Evolutionary conservation across 805 yeast genomes (phyloP).

Genomic region (Candida andamanensis): DNA sequence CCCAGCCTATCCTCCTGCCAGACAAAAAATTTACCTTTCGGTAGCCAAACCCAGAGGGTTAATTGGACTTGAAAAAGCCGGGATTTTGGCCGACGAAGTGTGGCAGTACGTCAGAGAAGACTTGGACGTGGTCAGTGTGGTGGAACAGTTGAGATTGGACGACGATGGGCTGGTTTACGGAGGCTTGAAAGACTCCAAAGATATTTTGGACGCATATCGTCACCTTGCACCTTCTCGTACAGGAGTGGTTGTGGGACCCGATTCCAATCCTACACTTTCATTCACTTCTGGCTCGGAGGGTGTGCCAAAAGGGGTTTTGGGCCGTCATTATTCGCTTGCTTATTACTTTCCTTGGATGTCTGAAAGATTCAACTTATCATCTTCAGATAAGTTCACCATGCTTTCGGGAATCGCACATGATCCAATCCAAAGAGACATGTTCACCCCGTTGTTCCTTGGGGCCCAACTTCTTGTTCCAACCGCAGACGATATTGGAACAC

Average conservation of each 20-base stretch:
- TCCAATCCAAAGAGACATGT: slow-evolving; percentile 98
- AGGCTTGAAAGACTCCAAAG: slow-evolving; percentile 40
- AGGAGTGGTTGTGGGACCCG: slow-evolving; percentile 95
- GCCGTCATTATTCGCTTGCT: slow-evolving; percentile 94
- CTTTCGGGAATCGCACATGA: slow-evolving; percentile 98
- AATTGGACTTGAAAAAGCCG: slow-evolving; percentile 88
- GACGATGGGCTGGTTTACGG: slow-evolving; percentile 72
- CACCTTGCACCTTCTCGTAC: slow-evolving; percentile 54
- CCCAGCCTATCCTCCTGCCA: slow-evolving; percentile 98
- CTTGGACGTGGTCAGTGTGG: slow-evolving; percentile 62
- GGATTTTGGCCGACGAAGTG: slow-evolving; percentile 70
- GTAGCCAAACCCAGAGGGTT: slow-evolving; percentile 93
- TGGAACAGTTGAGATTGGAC: slow-evolving; percentile 72
- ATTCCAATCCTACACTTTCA: slow-evolving; percentile 91
- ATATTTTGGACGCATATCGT: slow-evolving; percentile 46
- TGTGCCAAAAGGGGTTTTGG: slow-evolving; percentile 96
- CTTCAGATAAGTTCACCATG: slow-evolving; percentile 90
- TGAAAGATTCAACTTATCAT: slow-evolving; percentile 68
- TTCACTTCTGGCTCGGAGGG: slow-evolving; percentile 99
- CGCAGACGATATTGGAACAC: slow-evolving; percentile 96
- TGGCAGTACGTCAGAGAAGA: slow-evolving; percentile 72
- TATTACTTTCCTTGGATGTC: slow-evolving; percentile 99
- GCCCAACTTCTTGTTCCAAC: slow-evolving; percentile 93
- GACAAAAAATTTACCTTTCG: slow-evolving; percentile 87
- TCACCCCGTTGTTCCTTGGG: slow-evolving; percentile 94